Evolutionary conservation across 371 early-diverging fungal species (phyloP), one percentile per base, ranked within the genome.

Genomic region (Rhizomucor pusillus): DNA sequence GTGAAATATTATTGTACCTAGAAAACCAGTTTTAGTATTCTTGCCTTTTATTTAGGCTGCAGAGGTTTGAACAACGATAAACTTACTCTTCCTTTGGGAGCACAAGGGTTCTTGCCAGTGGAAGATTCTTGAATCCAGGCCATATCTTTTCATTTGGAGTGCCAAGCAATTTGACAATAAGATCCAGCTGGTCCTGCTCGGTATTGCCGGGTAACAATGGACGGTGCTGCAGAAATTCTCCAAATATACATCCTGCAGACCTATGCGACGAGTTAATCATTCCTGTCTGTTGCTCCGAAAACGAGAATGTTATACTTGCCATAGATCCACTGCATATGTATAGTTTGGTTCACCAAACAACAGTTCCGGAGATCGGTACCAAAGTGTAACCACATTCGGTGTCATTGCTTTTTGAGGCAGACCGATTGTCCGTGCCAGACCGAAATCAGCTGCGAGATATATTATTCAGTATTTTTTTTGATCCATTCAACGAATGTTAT

Each of bases 311-410:
- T n/a, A n/a, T 9, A 43, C 62, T 23, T 65, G 88, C 98, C 99
- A 98, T 66, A 95, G 81, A 71, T 98, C 97, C 3, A 96, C 82
- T 3, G 94, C 87, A 3, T 80, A 80, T 6, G 89, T 81, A 71
- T 97, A 97, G 36, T 80, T 76, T 1, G 79, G 69, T 40, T 81
- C 81, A 4, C 96, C 97, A 62, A 90, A 75, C 0, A 97, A 70
- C 0, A 97, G 71, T 71, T 97, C 97, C 0, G 98, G 98, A 5
- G 97, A 81, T 48, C 98, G 84, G 63, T 97, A 96, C 97, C 97
- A 97, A 9, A 97, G 69, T 7, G 99, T 99, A 2, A 96, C 94
- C 5, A 99, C 98, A 50, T 90, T 84, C 1, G 93, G 94, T 9
- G 94, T 93, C 92, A 93, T 89, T 12, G 91, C 85, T 43, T 82